A percentile compares a stretch with the other conserved stretches of the same genome.
Evolutionary conservation across 257 asterid genomes (phyloP).

Genomic region (Fraxinus quadrangulata): DNA sequence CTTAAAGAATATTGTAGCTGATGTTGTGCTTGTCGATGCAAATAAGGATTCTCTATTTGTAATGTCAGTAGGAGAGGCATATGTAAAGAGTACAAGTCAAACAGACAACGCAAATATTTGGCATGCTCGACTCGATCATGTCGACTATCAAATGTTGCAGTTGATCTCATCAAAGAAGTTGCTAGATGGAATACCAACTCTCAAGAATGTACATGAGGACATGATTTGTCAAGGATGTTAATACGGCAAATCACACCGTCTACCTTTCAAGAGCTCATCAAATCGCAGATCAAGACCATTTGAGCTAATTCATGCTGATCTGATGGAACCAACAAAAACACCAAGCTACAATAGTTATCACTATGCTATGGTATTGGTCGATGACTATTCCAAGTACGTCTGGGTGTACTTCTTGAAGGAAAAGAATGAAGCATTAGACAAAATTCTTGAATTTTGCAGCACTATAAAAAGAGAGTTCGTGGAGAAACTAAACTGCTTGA

Average conservation of each 20-base stretch:
- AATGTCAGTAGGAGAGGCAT: not conserved
- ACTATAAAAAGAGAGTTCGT: conserved; percentile 15
- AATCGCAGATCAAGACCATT: not conserved
- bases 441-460: conserved; percentile 9
- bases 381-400: conserved; percentile 21
- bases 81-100: conserved; percentile 28
- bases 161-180: conserved; percentile 20
- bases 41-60: conserved; percentile 21
- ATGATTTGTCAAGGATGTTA: conserved; percentile 24
- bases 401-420: conserved; percentile 25
- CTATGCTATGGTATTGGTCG: conserved; percentile 31
- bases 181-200: conserved; percentile 13
- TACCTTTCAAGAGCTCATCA: not conserved
- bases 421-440: conserved; percentile 22
- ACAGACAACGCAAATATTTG: not conserved
- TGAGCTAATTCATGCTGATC: conserved; percentile 17
- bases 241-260: conserved; percentile 13
- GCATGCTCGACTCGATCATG: conserved; percentile 28
- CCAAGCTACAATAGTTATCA: conserved; percentile 8
- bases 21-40: not conserved
- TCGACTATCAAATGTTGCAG: conserved; percentile 24
- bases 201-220: conserved; percentile 16
- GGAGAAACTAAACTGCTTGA: conserved; percentile 19
- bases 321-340: conserved; percentile 34
- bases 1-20: conserved; percentile 11